phyloP scores from a whole-genome alignment of 2,329 filamentous ascomycete genomes.

The Botrytis galanthina region DNA sequence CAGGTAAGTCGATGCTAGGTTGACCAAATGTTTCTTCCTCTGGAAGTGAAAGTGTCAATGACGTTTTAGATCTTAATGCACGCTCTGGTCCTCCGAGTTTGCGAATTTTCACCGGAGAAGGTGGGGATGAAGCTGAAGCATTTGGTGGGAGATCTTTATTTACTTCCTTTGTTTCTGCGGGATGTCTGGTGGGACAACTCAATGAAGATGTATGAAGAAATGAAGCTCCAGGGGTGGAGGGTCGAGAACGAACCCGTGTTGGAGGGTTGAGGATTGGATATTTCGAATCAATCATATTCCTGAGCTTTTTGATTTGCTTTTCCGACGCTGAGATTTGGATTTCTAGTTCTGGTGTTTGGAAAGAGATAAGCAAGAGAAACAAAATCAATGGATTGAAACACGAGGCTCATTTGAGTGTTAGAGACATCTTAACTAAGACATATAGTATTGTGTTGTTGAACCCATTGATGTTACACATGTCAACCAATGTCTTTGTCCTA shows the following conservation, averaged over 20 bases:
- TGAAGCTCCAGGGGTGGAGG: conserved; percentile 5
- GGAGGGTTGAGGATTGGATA: not conserved
- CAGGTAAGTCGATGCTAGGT: conserved; percentile 14
- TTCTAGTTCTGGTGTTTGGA: not conserved
- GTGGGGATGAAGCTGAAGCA: not conserved
- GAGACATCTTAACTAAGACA: not conserved
- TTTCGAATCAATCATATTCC: not conserved
- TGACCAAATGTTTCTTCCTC: conserved; percentile 17
- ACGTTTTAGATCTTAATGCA: conserved; percentile 2
- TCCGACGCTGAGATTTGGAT: not conserved
- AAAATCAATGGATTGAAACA: not conserved
- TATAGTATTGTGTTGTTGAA: not conserved
- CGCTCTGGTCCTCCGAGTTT: not conserved
- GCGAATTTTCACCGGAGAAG: not conserved
- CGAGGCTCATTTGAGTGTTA: not conserved
- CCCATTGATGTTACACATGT: not conserved
- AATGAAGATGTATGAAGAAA: conserved; percentile 2
- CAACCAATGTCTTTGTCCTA: not conserved
- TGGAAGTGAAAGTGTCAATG: conserved; percentile 12
- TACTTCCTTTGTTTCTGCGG: not conserved
- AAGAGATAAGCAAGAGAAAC: not conserved
- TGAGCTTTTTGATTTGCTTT: not conserved
- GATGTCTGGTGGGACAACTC: not conserved
- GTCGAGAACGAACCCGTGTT: not conserved
- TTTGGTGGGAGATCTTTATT: not conserved